These are phyloP conservation scores for Exutisphaerella laricina DNA, from an alignment of 2,329 filamentous ascomycete species.

Conservation along the genomic window DNA sequence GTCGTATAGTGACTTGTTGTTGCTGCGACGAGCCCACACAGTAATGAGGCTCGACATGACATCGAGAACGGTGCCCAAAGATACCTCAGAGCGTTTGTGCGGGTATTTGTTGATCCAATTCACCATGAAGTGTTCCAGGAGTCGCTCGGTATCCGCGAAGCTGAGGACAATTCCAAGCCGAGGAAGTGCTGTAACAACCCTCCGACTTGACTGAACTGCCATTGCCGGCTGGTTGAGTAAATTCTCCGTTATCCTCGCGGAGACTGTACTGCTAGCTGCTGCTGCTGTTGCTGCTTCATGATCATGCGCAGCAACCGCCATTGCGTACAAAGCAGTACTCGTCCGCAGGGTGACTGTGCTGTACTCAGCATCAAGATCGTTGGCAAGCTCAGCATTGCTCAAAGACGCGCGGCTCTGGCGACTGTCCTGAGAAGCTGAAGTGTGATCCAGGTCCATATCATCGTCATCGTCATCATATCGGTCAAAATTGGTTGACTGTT, in stretches of 20 bases:
- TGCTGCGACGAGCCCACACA: conserved; percentile 57
- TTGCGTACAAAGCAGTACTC: conserved; percentile 23
- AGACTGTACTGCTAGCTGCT: conserved; percentile 4
- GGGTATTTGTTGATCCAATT: conserved; percentile 50
- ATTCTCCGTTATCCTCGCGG: conserved; percentile 20
- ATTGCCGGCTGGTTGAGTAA: conserved; percentile 21
- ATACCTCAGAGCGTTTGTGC: conserved; percentile 68
- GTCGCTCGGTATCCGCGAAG: conserved; percentile 35
- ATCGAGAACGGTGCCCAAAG: conserved; percentile 61
- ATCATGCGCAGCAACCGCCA: conserved; percentile 8
- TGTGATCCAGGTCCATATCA: conserved; percentile 62
- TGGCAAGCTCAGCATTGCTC: conserved; percentile 41
- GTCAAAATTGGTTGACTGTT: conserved; percentile 32
- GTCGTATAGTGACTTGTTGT: conserved; percentile 55
- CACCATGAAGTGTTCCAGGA: conserved; percentile 47
- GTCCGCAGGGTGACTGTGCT: conserved; percentile 20
- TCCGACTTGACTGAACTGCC: conserved; percentile 23
- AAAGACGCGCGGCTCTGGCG: conserved; percentile 36
- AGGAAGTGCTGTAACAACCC: conserved; percentile 22
- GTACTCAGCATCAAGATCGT: conserved; percentile 33
- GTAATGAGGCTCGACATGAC: conserved; percentile 59
- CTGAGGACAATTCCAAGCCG: conserved; percentile 23
- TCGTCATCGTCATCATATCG: conserved; percentile 48
- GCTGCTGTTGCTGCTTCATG: neutral
- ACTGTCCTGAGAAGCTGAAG: conserved; percentile 57